Evolutionary conservation across 164 flowering plant species (phyloP), one percentile per base, ranked within the genome.

Genomic region (Saururus chinensis): DNA sequence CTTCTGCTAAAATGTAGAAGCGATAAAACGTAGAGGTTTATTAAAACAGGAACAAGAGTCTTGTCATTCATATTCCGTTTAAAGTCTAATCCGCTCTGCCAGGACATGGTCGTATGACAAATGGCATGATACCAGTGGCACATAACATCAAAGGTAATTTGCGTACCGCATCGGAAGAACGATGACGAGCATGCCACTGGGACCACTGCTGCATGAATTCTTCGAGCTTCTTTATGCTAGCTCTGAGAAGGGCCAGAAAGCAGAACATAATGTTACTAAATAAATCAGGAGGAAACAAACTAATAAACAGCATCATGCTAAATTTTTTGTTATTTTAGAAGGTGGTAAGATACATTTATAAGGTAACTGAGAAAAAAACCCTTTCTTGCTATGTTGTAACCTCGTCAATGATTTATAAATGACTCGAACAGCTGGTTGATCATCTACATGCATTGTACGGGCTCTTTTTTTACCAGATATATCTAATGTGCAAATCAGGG

Each of bases 131-230:
- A 45, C 17, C 25, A 26, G 19, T 5, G 42, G 17, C 60, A 56
- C 20, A n/a, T 19, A 52, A 52, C 3, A 41, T 41, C 19, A 40
- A 10, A 1, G 41, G 37, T 21, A 60, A 14, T 20, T 20, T 53
- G 56, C 17, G 22, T 45, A 45, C 49, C 49, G 1, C 7, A 45
- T 45, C 11, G 49, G 49, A 45, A 57, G 80, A 70, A 69, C 51
- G 68, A 66, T 77, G 71, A 51, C 67, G 75, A 70, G 88, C 79
- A 80, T 87, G 85, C 98, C 96, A 92, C 60, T 78, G 76, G 52
- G 98, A 92, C 96, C 98, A 92, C 67, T 84, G 79, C 70, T 80
- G 85, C 70, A 92, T 73, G 55, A 92, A 69, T 65, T 81, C 89
- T 66, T 84, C 86, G 59, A 92, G 89, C 82, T 83, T 87, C 65